phyloP scores from a whole-genome alignment of 1,284 basidiomycete species.

The Naganishia liquefaciens region DNA sequence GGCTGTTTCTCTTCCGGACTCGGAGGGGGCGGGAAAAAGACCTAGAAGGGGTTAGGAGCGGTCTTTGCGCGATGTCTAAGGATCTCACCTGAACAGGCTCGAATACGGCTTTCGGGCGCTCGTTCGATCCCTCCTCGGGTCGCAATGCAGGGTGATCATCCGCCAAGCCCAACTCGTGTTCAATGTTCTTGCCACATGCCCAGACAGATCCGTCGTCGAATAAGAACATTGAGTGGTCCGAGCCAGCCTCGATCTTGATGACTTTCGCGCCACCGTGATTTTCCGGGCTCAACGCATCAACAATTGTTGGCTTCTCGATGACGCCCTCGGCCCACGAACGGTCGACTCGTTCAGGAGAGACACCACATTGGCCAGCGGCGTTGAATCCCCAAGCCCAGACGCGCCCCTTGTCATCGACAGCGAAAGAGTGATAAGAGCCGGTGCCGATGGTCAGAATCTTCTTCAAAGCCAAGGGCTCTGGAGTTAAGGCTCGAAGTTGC shows the following conservation, averaged over 20 bases:
- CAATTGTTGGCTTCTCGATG: slow-evolving; percentile 68
- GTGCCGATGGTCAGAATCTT: slow-evolving; percentile 76
- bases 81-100: slow-evolving; percentile 52
- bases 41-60: slow-evolving; percentile 37
- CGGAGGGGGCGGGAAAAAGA: slow-evolving; percentile 65
- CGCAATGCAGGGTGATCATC: slow-evolving; percentile 59
- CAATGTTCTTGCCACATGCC: slow-evolving; percentile 75
- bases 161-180: slow-evolving; percentile 72
- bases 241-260: slow-evolving; percentile 62
- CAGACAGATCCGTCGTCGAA: slow-evolving; percentile 80
- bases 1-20: slow-evolving; percentile 54
- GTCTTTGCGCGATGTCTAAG: not conserved
- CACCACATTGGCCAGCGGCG: slow-evolving; percentile 69
- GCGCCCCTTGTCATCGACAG: slow-evolving; percentile 75
- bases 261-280: slow-evolving; percentile 69
- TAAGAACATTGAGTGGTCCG: slow-evolving; percentile 85
- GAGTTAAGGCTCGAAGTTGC: slow-evolving; percentile 71
- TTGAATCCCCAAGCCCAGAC: slow-evolving; percentile 94
- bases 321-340: slow-evolving; percentile 53
- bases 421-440: slow-evolving; percentile 84
- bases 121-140: slow-evolving; percentile 46
- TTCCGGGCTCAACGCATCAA: slow-evolving; percentile 66
- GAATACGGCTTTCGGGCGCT: slow-evolving; percentile 58
- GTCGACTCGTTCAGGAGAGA: slow-evolving; percentile 53
- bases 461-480: slow-evolving; percentile 74